phyloP scores from a whole-genome alignment of 2,329 filamentous ascomycete species.

The Xylaria arbuscula region DNA sequence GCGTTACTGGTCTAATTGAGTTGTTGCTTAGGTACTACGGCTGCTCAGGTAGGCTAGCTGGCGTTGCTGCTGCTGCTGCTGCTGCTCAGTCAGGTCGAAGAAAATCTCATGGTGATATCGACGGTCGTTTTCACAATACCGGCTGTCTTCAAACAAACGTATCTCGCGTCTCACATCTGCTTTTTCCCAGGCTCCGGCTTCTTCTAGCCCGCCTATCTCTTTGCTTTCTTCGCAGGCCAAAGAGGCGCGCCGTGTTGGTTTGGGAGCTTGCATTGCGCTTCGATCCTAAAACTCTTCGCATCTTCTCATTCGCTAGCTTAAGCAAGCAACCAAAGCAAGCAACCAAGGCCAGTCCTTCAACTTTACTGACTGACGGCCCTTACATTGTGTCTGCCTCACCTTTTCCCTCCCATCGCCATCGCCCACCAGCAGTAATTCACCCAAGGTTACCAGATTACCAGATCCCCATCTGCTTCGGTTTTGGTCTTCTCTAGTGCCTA shows the following conservation, averaged over 20 bases:
- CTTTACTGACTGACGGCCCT: constrained; percentile 1
- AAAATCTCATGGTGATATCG: constrained; percentile 49
- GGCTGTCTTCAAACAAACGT: constrained; percentile 35
- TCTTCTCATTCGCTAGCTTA: constrained; percentile 30
- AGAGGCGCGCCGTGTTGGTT: constrained; percentile 22
- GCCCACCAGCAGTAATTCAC: constrained; percentile 7
- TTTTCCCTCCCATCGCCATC: constrained; percentile 14
- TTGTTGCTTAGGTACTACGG: constrained; percentile 34
- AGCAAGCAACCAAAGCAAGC: constrained; percentile 18
- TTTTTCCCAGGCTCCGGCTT: constrained; percentile 28
- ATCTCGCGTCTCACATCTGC: constrained; percentile 24
- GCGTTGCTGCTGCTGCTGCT: constrained; percentile 24
- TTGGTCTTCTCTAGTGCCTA: constrained; percentile 10
- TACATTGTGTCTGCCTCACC: constrained; percentile 3
- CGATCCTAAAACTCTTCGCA: constrained; percentile 20
- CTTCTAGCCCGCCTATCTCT: constrained; percentile 24
- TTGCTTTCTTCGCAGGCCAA: constrained; percentile 27
- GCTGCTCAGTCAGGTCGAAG: constrained; percentile 37
- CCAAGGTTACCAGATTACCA: constrained; percentile 4
- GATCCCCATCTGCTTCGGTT: constrained; percentile 8
- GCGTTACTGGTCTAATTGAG: constrained; percentile 36
- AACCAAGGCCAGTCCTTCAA: constrained; percentile 22
- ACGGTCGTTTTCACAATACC: constrained; percentile 28
- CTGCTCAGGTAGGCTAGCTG: constrained; percentile 29
- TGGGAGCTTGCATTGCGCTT: constrained; percentile 20